Evolutionary conservation across 768 basidiomycete species (phyloP).

Genomic region (Mycena kentingensis): DNA sequence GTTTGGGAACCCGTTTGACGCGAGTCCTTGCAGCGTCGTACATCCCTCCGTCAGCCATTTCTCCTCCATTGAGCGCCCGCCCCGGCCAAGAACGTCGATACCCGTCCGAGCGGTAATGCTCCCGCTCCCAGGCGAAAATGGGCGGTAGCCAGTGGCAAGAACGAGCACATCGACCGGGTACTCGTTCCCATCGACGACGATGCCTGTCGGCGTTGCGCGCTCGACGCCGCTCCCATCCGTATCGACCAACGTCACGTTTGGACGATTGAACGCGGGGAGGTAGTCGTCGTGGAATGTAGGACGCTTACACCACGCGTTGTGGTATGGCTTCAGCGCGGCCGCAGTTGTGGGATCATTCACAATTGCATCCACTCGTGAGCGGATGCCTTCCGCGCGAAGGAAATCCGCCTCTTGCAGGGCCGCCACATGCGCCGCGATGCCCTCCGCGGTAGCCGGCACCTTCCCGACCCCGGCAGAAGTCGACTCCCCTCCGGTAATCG

Average conservation of each 20-base stretch:
- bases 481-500: conserved; percentile 1
- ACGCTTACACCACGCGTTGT: conserved; percentile 23
- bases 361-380: neutral
- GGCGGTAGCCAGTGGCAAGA: conserved; percentile 11
- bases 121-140: neutral
- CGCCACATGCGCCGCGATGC: conserved; percentile 2
- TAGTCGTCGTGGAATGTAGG: conserved; percentile 26
- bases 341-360: conserved; percentile 18
- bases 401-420: conserved; percentile 6
- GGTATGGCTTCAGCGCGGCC: conserved; percentile 16
- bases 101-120: neutral
- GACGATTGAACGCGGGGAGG: conserved; percentile 18
- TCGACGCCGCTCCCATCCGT: conserved; percentile 22
- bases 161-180: conserved; percentile 17
- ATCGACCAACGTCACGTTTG: conserved; percentile 22
- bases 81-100: conserved; percentile 8
- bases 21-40: conserved; percentile 17
- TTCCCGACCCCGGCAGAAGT: conserved; percentile 1
- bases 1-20: conserved; percentile 19
- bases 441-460: conserved; percentile 1
- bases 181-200: conserved; percentile 9
- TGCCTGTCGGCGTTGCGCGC: neutral
- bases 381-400: conserved; percentile 6
- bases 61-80: conserved; percentile 10
- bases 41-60: conserved; percentile 10